A percentile compares a stretch with the other conserved stretches of the same genome.
These are phyloP conservation scores for Nannochloropsis oceanica DNA, from an alignment of 108 stramenopile genomes.

Conservation along the genomic window DNA sequence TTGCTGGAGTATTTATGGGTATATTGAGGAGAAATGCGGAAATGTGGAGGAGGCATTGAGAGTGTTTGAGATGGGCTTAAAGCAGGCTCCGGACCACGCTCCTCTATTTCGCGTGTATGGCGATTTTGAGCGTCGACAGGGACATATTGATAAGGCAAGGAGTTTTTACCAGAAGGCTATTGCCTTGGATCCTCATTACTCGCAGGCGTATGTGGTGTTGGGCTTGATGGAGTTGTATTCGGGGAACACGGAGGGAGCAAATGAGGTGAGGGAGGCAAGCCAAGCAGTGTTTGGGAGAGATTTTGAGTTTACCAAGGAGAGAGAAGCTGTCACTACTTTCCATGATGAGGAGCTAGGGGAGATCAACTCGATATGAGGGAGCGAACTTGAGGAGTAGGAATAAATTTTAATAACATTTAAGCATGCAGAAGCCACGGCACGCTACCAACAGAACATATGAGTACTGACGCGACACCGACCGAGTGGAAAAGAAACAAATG, in stretches of 20 bases:
- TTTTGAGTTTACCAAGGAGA: background rate
- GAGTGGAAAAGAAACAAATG: too few relatives aligned
- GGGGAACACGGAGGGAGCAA: background rate
- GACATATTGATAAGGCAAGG: slow-evolving; percentile 4
- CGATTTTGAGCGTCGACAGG: slow-evolving; percentile 2
- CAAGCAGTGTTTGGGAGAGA: background rate
- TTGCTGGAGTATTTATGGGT: slow-evolving; percentile 21
- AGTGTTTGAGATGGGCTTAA: slow-evolving; percentile 13
- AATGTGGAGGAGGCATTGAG: slow-evolving; percentile 1
- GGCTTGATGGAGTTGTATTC: background rate
- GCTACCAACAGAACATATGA: too few relatives aligned
- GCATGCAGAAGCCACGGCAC: too few relatives aligned
- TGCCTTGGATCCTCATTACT: background rate
- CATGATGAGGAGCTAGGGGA: background rate
- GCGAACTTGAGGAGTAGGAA: background rate
- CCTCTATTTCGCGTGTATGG: slow-evolving; percentile 13
- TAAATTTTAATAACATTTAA: too few relatives aligned
- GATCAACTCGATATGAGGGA: background rate
- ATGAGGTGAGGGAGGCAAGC: background rate
- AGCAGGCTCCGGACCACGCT: slow-evolving; percentile 2
- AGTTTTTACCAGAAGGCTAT: slow-evolving; percentile 5
- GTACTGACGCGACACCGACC: too few relatives aligned
- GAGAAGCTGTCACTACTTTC: background rate
- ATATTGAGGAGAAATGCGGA: slow-evolving; percentile 13
- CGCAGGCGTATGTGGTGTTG: background rate